phyloP scores from a whole-genome alignment of 78 protist genomes.

The Dictyostelium brefeldianum region DNA sequence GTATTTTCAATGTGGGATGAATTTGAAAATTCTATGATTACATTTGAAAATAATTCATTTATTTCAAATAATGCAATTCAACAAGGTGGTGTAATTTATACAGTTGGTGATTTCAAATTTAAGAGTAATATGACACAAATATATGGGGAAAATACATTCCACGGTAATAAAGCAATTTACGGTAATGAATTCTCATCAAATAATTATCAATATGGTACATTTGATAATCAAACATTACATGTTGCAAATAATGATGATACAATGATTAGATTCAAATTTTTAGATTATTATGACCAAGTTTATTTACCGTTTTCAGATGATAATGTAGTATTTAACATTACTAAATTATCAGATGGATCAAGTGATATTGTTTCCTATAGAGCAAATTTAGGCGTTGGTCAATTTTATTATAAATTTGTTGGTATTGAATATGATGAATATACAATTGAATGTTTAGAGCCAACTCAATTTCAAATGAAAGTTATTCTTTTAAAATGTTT shows the following conservation, averaged over 20 bases:
- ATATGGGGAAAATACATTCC: neutral
- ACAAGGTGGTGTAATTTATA: conserved; percentile 13
- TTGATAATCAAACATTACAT: too few species aligned
- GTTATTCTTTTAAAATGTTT: neutral
- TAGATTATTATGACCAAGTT: neutral
- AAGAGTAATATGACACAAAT: too few species aligned
- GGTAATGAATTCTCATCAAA: neutral
- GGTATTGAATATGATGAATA: neutral
- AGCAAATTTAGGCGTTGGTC: neutral
- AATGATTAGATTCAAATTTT: neutral
- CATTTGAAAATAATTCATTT: neutral
- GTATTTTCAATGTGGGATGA: neutral
- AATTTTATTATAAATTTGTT: neutral
- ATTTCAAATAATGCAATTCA: neutral
- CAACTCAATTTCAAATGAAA: neutral
- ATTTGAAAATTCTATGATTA: neutral
- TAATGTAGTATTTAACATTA: neutral
- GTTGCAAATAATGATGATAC: neutral
- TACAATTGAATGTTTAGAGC: neutral
- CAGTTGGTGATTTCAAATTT: neutral
- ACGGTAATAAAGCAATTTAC: neutral
- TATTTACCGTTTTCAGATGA: neutral
- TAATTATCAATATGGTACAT: neutral
- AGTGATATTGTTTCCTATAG: neutral
- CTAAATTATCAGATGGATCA: neutral